These are phyloP conservation scores for Bidens hawaiensis DNA, from an alignment of 140 eudicot genomes.

Conservation along the genomic window DNA sequence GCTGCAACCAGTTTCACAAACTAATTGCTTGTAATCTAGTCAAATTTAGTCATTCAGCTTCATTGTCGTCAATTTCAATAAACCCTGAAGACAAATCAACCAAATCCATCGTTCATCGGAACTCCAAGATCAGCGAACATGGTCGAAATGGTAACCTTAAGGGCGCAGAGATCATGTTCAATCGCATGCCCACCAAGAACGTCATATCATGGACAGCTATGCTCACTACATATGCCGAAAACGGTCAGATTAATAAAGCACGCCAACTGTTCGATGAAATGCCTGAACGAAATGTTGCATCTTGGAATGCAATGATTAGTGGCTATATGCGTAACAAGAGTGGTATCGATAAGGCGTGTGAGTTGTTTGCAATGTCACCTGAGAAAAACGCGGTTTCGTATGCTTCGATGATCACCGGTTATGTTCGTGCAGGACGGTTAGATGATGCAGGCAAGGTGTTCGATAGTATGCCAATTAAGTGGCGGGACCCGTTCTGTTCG, in stretches of 20 bases:
- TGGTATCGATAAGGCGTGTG: constrained; percentile 44
- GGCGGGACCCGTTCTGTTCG: constrained; percentile 67
- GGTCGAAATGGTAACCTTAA: constrained; percentile 55
- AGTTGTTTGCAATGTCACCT: constrained; percentile 45
- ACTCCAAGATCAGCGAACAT: constrained; percentile 57
- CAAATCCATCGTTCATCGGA: constrained; percentile 43
- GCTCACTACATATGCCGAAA: constrained; percentile 57
- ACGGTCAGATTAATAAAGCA: constrained; percentile 46
- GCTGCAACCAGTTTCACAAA: constrained; percentile 4
- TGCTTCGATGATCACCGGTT: constrained; percentile 60
- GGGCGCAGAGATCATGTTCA: constrained; percentile 53
- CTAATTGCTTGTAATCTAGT: neutral
- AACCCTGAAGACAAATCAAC: constrained; percentile 15
- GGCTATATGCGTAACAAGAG: constrained; percentile 37
- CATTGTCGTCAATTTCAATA: constrained; percentile 15
- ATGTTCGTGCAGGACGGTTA: constrained; percentile 49
- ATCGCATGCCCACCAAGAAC: constrained; percentile 48
- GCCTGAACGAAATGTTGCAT: constrained; percentile 66
- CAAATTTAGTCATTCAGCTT: constrained; percentile 18
- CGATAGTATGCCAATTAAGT: constrained; percentile 26
- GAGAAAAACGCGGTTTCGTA: constrained; percentile 54
- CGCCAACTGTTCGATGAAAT: constrained; percentile 74
- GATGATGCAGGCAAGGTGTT: constrained; percentile 50
- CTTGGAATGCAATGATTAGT: constrained; percentile 85
- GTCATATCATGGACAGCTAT: constrained; percentile 70